Percentiles rank a stretch among this genome's conserved stretches.
Conservation (phyloP, 805 yeast genomes). For the Saccharomycopsis fodiens region DNA sequence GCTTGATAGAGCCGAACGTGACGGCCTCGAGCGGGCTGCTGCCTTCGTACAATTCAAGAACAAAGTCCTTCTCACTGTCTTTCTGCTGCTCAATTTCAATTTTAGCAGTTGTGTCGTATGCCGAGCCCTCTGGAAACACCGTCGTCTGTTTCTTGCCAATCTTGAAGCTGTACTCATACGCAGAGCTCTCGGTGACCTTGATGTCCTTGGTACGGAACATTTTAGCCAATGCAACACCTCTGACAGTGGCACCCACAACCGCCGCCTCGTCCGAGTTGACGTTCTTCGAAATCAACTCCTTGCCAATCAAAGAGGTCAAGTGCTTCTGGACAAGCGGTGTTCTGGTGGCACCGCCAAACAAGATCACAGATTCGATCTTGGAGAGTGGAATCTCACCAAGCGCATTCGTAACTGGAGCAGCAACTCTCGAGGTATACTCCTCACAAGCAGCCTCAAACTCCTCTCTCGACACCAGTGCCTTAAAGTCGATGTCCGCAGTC, state of each 20-base stretch:
- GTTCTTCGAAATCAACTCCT: constrained; percentile 60
- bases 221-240: constrained; percentile 70
- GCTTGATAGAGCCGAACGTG: constrained; percentile 7
- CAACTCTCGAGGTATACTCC: constrained; percentile 35
- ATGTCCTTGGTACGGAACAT: constrained; percentile 59
- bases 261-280: constrained; percentile 96
- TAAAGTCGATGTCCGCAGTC: constrained; percentile 67
- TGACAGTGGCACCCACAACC: constrained; percentile 80
- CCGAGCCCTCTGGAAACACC: constrained; percentile 43
- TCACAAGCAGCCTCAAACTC: constrained; percentile 61
- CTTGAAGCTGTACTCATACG: constrained; percentile 39
- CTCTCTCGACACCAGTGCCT: constrained; percentile 56
- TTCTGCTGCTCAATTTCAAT: constrained; percentile 32
- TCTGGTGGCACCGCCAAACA: constrained; percentile 88
- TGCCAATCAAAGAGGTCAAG: constrained; percentile 43
- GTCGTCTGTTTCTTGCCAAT: constrained; percentile 26
- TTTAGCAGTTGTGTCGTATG: constrained; percentile 28
- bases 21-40: constrained; percentile 23
- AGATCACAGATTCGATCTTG: constrained; percentile 57
- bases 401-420: constrained; percentile 48
- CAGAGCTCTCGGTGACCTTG: constrained; percentile 47
- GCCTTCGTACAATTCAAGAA: constrained; percentile 22
- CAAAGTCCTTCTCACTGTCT: constrained; percentile 16
- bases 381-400: constrained; percentile 28
- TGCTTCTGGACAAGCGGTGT: constrained; percentile 78